Evolutionary conservation across 495 filamentous ascomycete genomes (phyloP), one percentile per base, ranked within the genome.

Genomic region (Talaromyces nanjingensis): DNA sequence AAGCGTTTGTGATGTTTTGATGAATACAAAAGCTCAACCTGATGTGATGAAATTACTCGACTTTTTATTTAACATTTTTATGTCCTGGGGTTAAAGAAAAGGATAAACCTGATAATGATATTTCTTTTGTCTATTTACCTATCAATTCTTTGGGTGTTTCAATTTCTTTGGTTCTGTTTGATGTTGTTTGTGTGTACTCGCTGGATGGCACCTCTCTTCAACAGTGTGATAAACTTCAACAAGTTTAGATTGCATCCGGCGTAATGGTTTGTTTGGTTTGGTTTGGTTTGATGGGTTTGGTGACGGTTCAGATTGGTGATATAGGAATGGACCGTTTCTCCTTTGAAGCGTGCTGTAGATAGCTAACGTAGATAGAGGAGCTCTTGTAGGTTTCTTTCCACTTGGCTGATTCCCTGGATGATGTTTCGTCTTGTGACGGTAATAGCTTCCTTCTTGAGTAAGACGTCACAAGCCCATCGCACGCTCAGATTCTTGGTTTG

Each of bases 21-120:
- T 22, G 31, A 64, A 24, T 16, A 20, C 4, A 64, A 64, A 64
- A 59, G 62, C 49, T 64, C 53, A 59, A 59, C 55, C 62, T 64
- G 33, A 57, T 45, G 55, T 64, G 33, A 57, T 31, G 55, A 58
- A 37, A 16, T 57, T 59, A 59, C 7, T 49, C 11, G 45, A 49
- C 45, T 49, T 49, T 20, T 49, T 49, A 49, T 49, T 49, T 49
- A 29, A 34, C 22, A 58, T 58, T 58, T 58, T 58, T 6, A 58
- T 49, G 45, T 49, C 45, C 45, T 49, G 18, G 45, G 45, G 8
- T 18, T 18, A 49, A 20, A 18, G 45, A 20, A 49, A 49, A 49
- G 18, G n/a, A 20, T 49, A 49, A 49, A 49, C 45, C 45, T 49
- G 45, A 49, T 49, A 49, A 49, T 49, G n/a, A 49, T 49, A 18